These are phyloP conservation scores for Diaporthe eres DNA, from an alignment of 2,329 filamentous ascomycete genomes.

Conservation along the genomic window DNA sequence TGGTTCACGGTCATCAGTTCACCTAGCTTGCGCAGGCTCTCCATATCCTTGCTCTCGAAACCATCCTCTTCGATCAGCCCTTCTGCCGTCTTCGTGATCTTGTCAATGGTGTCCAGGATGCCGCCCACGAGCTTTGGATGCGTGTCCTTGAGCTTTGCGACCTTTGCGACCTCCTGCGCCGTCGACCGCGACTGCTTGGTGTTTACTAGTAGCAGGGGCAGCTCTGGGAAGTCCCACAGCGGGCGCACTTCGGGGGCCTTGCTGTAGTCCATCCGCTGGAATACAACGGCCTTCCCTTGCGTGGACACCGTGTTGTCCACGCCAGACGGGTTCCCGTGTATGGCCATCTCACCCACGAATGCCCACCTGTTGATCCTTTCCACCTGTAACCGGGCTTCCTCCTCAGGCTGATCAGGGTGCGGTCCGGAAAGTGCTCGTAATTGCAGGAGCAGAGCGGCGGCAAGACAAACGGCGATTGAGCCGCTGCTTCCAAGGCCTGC, in stretches of 20 bases:
- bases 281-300: conserved; percentile 94
- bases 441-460: conserved; percentile 87
- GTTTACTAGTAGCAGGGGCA: conserved; percentile 91
- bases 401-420: conserved; percentile 88
- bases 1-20: conserved; percentile 96
- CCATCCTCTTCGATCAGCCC: conserved; percentile 70
- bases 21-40: conserved; percentile 80
- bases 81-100: conserved; percentile 71
- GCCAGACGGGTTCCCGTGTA: conserved; percentile 95
- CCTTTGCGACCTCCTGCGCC: conserved; percentile 87
- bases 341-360: conserved; percentile 96
- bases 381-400: conserved; percentile 90
- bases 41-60: conserved; percentile 76
- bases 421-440: conserved; percentile 90
- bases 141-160: conserved; percentile 76
- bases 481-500: conserved; percentile 94
- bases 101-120: conserved; percentile 89
- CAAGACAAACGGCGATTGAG: conserved; percentile 92
- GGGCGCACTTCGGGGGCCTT: conserved; percentile 83
- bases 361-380: conserved; percentile 98
- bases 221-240: conserved; percentile 89
- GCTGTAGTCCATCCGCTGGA: conserved; percentile 83
- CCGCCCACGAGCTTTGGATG: conserved; percentile 84
- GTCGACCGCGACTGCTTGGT: conserved; percentile 92
- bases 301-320: conserved; percentile 97